Evolutionary conservation across 306 rosid species (phyloP).

Genomic region (Crataegus laevigata): DNA sequence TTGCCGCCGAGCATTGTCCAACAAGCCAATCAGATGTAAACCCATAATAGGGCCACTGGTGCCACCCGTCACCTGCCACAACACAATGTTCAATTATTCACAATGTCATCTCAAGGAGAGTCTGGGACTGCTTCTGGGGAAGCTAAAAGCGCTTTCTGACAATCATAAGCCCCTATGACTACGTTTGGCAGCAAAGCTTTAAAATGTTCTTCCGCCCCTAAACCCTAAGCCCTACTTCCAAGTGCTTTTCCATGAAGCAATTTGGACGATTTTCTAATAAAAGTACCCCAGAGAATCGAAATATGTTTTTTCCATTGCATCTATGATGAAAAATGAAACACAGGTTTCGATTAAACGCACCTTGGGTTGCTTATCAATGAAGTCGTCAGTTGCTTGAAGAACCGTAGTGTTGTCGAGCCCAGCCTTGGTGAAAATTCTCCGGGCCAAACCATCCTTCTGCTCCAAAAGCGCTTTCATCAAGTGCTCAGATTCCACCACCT

Average conservation of each 20-base stretch:
- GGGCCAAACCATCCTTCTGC: conserved; percentile 87
- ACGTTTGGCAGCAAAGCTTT: not conserved
- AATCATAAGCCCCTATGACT: not conserved
- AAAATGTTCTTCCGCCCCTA: not conserved
- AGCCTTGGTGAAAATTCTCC: conserved; percentile 84
- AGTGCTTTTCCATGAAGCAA: not conserved
- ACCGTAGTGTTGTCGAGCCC: conserved; percentile 81
- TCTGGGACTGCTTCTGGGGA: not conserved
- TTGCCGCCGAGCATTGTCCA: conserved; percentile 53
- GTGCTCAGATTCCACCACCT: conserved; percentile 89
- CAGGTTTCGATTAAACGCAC: conserved; percentile 14
- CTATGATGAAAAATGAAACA: not conserved
- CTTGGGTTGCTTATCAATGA: conserved; percentile 82
- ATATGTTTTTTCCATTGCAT: not conserved
- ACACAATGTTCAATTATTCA: not conserved
- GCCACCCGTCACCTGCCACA: conserved; percentile 62
- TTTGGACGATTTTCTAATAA: not conserved
- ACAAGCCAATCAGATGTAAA: conserved; percentile 42
- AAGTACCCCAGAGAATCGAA: not conserved
- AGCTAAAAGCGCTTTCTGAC: not conserved
- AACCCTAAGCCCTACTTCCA: not conserved
- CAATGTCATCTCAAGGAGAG: not conserved
- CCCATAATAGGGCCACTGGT: conserved; percentile 75
- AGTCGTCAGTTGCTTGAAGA: conserved; percentile 81
- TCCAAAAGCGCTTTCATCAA: conserved; percentile 94